Conservation (phyloP, 1,284 basidiomycete genomes). For the Tilletiopsis washingtonensis region DNA sequence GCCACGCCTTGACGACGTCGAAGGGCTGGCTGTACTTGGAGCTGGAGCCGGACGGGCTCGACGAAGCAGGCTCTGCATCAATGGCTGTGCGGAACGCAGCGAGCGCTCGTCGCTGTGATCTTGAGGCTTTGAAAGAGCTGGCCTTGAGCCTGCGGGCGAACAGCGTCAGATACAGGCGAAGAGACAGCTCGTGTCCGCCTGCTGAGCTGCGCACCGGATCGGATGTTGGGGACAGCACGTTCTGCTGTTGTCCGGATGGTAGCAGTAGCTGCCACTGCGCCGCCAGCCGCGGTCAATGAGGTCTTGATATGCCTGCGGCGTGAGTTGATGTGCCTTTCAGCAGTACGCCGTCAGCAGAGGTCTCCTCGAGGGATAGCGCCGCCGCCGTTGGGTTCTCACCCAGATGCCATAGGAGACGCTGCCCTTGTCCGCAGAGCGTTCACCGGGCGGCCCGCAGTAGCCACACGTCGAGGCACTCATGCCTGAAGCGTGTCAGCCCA, state of each 20-base stretch:
- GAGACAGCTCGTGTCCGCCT: neutral
- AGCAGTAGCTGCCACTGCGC: conserved; percentile 35
- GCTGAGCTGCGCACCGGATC: conserved; percentile 16
- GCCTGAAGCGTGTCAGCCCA: conserved; percentile 10
- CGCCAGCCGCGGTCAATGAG: conserved; percentile 41
- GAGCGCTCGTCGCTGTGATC: neutral
- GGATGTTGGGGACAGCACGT: conserved; percentile 41
- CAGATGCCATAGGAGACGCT: conserved; percentile 49
- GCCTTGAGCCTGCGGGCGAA: neutral
- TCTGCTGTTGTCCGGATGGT: conserved; percentile 36
- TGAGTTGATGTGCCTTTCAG: conserved; percentile 18
- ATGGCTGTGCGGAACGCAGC: too few species aligned
- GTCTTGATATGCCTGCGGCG: conserved; percentile 29
- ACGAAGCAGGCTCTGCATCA: too few species aligned
- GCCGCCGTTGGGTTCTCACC: conserved; percentile 5
- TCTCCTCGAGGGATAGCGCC: too few species aligned
- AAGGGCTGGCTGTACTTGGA: too few species aligned
- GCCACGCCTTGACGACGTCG: too few species aligned
- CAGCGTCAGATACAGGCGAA: neutral
- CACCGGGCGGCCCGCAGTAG: conserved; percentile 48
- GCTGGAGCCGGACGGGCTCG: too few species aligned
- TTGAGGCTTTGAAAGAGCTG: neutral
- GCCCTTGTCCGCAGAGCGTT: conserved; percentile 29
- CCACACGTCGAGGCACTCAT: conserved; percentile 50
- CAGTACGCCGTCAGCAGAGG: too few species aligned